A percentile compares a stretch with the other conserved stretches of the same genome.
phyloP scores from a whole-genome alignment of 2,329 filamentous ascomycete genomes.

The Diplodia corticola region DNA sequence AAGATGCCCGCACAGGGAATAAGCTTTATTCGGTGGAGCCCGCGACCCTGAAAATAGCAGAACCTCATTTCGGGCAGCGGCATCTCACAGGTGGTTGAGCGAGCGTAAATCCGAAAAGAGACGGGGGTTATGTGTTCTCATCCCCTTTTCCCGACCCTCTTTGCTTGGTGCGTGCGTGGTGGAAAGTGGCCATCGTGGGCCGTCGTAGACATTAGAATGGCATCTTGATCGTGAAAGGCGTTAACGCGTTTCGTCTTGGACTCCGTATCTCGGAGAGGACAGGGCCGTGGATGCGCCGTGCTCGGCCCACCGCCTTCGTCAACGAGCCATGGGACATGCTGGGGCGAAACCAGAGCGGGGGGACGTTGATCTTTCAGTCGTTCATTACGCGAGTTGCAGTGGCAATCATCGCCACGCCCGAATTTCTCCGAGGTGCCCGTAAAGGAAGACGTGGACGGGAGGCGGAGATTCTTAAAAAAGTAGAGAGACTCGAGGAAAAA shows the following conservation, averaged over 20 bases:
- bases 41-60: slow-evolving; percentile 9
- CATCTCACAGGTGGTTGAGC: not conserved
- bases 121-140: not conserved
- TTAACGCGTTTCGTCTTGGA: slow-evolving; percentile 3
- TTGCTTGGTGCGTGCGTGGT: slow-evolving; percentile 9
- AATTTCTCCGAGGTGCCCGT: not conserved
- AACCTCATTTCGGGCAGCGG: not conserved
- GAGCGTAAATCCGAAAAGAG: not conserved
- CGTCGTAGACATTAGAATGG: slow-evolving; percentile 9
- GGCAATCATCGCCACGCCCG: slow-evolving; percentile 5
- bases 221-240: slow-evolving; percentile 12
- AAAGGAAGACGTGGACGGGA: not conserved
- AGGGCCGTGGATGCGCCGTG: slow-evolving; percentile 1
- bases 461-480: not conserved
- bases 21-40: slow-evolving; percentile 12
- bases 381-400: slow-evolving; percentile 7
- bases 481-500: not conserved
- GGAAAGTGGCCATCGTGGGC: not conserved
- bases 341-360: not conserved
- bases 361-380: slow-evolving; percentile 6
- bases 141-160: not conserved
- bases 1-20: not conserved
- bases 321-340: not conserved
- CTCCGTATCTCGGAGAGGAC: not conserved
- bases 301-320: not conserved